Percentiles rank a stretch among this genome's conserved stretches.
Conservation (phyloP, 805 yeast species). For the Wickerhamomyces pijperi region DNA sequence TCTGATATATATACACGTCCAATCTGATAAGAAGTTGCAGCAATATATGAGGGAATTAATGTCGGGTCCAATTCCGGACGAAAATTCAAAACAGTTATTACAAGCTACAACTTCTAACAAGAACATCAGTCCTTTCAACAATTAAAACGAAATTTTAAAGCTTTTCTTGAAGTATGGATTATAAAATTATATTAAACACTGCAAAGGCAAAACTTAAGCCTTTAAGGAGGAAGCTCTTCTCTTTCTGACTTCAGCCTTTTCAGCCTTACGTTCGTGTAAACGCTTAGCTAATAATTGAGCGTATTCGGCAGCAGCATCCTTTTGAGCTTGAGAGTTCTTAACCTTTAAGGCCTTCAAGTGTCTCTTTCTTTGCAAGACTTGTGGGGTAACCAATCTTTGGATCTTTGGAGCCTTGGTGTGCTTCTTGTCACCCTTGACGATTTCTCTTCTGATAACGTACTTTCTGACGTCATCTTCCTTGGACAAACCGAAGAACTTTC, state of each 20-base stretch:
- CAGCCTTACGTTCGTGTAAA: constrained; percentile 96
- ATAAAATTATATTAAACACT: constrained; percentile 2
- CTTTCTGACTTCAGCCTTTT: constrained; percentile 97
- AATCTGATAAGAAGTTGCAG: too few relatives aligned
- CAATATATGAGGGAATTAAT: too few relatives aligned
- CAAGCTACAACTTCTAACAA: too few relatives aligned
- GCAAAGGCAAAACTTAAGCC: constrained; percentile 39
- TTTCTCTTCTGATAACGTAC: constrained; percentile 97
- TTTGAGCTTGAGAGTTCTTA: constrained; percentile 95
- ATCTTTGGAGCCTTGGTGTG: constrained; percentile 99
- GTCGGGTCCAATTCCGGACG: too few relatives aligned
- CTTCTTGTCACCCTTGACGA: constrained; percentile 94
- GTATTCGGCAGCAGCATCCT: constrained; percentile 99
- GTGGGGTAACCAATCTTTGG: constrained; percentile 99
- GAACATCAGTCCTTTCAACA: too few relatives aligned
- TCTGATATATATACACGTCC: too few relatives aligned
- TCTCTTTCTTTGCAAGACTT: constrained; percentile 98
- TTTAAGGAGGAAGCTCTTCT: constrained; percentile 99
- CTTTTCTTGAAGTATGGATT: constrained; percentile 2
- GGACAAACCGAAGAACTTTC: constrained; percentile 98
- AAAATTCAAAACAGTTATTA: too few relatives aligned
- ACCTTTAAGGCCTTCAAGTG: constrained; percentile 87
- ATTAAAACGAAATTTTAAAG: not conserved
- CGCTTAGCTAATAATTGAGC: constrained; percentile 97
- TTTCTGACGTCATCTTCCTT: constrained; percentile 58